Evolutionary conservation across 768 basidiomycete species (phyloP).

Genomic region (Amanita exitialis): DNA sequence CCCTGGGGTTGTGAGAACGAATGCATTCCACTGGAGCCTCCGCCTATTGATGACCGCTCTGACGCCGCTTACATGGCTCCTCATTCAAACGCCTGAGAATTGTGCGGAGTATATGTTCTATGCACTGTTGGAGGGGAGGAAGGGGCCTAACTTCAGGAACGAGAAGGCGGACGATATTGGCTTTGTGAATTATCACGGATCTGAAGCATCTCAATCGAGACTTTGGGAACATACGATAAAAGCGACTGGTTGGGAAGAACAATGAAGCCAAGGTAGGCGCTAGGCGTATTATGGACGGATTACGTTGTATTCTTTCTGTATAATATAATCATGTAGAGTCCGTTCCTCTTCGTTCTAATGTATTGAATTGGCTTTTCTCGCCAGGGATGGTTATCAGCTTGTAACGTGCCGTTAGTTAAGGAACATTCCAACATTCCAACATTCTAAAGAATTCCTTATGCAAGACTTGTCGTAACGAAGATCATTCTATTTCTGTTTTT

Average conservation of each 20-base stretch:
- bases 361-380: too few species aligned
- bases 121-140: constrained; percentile 16
- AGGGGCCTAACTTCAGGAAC: constrained; percentile 9
- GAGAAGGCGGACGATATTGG: neutral
- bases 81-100: constrained; percentile 7
- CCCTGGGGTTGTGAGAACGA: constrained; percentile 30
- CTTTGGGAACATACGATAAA: constrained; percentile 14
- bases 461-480: too few species aligned
- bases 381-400: too few species aligned
- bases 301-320: too few species aligned
- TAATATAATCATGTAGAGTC: too few species aligned
- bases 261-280: neutral
- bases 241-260: neutral
- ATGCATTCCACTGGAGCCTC: constrained; percentile 11
- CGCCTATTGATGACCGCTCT: constrained; percentile 12
- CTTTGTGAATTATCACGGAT: constrained; percentile 8
- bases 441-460: too few species aligned
- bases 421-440: too few species aligned
- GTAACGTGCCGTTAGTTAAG: too few species aligned
- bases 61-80: constrained; percentile 2
- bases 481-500: too few species aligned
- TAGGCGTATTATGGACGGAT: too few species aligned
- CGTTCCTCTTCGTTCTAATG: too few species aligned
- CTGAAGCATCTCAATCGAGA: constrained; percentile 10
- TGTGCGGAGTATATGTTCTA: constrained; percentile 23